Percentiles rank a stretch among this genome's conserved stretches.
Evolutionary conservation across 345 rosid genomes (phyloP).

Genomic region (Adansonia digitata): DNA sequence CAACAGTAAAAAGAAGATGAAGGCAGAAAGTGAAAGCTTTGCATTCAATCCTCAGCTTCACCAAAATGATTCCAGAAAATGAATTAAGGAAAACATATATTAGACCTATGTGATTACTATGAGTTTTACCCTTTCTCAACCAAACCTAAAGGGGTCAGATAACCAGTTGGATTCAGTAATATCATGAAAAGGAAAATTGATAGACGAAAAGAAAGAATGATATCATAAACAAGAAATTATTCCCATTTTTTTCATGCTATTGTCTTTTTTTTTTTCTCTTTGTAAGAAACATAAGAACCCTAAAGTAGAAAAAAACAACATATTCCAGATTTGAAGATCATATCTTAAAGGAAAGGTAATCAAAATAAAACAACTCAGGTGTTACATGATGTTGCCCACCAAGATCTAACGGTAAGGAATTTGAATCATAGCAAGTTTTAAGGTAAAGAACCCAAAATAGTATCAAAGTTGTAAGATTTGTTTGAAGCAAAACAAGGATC

Average conservation of each 20-base stretch:
- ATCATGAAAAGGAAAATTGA: background rate
- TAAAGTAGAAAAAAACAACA: constrained; percentile 4
- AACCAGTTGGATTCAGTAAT: background rate
- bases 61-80: background rate
- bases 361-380: constrained; percentile 16
- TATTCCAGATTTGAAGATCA: constrained; percentile 19
- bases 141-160: background rate
- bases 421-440: background rate
- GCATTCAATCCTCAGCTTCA: background rate
- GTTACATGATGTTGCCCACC: constrained; percentile 14
- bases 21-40: background rate
- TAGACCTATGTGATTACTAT: background rate
- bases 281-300: constrained; percentile 7
- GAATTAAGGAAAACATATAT: background rate
- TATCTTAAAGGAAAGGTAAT: constrained; percentile 10
- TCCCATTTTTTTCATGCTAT: constrained; percentile 6
- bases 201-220: background rate
- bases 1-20: background rate
- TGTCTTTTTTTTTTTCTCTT: background rate
- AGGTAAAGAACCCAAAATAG: background rate
- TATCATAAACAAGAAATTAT: constrained; percentile 11
- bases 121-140: background rate
- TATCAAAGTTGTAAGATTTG: background rate
- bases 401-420: constrained; percentile 21
- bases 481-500: constrained; percentile 8